Conservation (phyloP, 805 yeast species). For the Candida taoyuanica region DNA sequence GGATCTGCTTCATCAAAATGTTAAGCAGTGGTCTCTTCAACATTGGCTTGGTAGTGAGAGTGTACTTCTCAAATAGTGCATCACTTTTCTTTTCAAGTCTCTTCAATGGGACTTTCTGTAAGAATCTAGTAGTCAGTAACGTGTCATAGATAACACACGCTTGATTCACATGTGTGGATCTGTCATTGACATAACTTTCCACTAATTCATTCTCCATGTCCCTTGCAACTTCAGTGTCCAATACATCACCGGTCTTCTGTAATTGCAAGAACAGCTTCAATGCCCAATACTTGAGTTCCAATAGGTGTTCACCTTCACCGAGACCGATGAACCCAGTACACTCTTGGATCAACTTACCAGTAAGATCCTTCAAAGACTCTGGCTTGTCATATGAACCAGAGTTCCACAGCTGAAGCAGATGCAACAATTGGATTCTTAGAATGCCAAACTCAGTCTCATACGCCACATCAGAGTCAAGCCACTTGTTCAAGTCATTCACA, state of each 20-base stretch:
- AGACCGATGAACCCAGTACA: constrained; percentile 39
- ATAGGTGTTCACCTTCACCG: constrained; percentile 30
- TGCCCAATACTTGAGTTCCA: constrained; percentile 44
- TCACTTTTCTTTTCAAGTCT: constrained; percentile 32
- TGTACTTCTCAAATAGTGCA: constrained; percentile 32
- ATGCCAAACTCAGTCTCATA: constrained; percentile 51
- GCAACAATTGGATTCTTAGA: constrained; percentile 38
- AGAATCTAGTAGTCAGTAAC: constrained; percentile 31
- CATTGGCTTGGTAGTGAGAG: constrained; percentile 26
- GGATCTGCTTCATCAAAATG: constrained; percentile 38
- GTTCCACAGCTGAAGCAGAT: constrained; percentile 42
- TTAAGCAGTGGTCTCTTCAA: constrained; percentile 42
- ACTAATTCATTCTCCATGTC: constrained; percentile 37
- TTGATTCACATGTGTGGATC: constrained; percentile 25
- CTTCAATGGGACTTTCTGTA: constrained; percentile 28
- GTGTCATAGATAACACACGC: constrained; percentile 33
- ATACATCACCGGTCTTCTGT: constrained; percentile 18
- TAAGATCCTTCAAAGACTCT: constrained; percentile 35
- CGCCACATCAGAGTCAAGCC: constrained; percentile 61
- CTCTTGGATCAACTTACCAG: constrained; percentile 37
- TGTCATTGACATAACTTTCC: constrained; percentile 35
- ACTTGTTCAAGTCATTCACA: constrained; percentile 44
- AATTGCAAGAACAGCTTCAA: constrained; percentile 39
- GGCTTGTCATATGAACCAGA: constrained; percentile 23
- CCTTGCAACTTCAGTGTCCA: constrained; percentile 30